Percentiles rank a stretch among this genome's conserved stretches.
Evolutionary conservation across 129 eudicot species (phyloP).

Genomic region (Flaveria sonorensis): DNA sequence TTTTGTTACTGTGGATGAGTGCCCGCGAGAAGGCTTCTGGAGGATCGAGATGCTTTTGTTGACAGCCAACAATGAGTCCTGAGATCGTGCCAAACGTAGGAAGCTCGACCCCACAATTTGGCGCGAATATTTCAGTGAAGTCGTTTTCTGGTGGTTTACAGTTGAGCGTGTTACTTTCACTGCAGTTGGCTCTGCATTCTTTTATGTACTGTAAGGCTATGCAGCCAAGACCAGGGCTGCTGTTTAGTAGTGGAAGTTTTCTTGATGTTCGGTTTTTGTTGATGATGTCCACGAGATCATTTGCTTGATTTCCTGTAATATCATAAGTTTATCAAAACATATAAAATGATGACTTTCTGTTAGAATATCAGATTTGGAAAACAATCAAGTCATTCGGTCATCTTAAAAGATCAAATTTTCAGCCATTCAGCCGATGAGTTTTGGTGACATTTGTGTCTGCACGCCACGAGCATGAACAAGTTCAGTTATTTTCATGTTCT

Average conservation of each 20-base stretch:
- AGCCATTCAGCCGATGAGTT: not conserved
- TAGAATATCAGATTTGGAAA: not conserved
- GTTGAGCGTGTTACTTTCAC: slow-evolving; percentile 51
- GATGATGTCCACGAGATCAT: slow-evolving; percentile 67
- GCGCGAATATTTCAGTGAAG: slow-evolving; percentile 82
- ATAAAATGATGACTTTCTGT: not conserved
- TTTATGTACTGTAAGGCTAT: slow-evolving; percentile 74
- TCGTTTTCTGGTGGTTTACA: slow-evolving; percentile 74
- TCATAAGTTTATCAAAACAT: not conserved
- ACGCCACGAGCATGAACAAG: too few species aligned
- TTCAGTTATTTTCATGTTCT: too few species aligned
- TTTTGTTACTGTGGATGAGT: slow-evolving; percentile 46
- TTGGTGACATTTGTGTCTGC: too few species aligned
- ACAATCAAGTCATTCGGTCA: too few species aligned
- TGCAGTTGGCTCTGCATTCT: slow-evolving; percentile 73
- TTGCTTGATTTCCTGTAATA: slow-evolving; percentile 64
- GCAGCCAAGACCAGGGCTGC: slow-evolving; percentile 80
- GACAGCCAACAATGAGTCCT: slow-evolving; percentile 62
- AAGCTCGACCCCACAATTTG: slow-evolving; percentile 85
- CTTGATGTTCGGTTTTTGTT: slow-evolving; percentile 72
- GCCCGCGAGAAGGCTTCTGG: slow-evolving; percentile 59
- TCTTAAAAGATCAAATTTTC: too few species aligned
- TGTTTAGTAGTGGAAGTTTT: slow-evolving; percentile 52
- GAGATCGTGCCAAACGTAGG: slow-evolving; percentile 82
- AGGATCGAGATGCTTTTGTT: slow-evolving; percentile 62